Evolutionary conservation across 345 rosid species (phyloP), one percentile per base, ranked within the genome.

Genomic region (Raphanus sativus): DNA sequence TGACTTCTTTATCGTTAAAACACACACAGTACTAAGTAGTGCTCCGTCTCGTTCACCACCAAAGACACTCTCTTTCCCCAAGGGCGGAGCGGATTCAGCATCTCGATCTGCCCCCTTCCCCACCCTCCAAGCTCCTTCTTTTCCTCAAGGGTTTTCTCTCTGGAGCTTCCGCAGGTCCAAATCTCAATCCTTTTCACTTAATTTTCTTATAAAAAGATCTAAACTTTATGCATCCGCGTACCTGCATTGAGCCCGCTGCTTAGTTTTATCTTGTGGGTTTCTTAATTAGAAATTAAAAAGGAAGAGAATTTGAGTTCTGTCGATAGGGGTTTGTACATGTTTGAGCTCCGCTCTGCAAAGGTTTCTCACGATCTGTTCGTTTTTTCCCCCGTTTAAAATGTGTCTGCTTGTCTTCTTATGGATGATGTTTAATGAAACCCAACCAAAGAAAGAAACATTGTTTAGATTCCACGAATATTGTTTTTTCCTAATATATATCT

Each of bases 1-100:
- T 2, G 58, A 33, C 52, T 48, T 48, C 62, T 78, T 67, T 61
- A 52, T 73, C 69, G 77, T 78, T 74, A 62, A 67, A 79, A 79
- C 70, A 6, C 38, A 69, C 75, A 55, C 54, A 0, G 11, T 33
- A 33, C 21, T 1, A 2, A 48, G 55, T 56, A 76, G 74, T 45
- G 75, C 52, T 58, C 55, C 48, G 65, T 55, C 78, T 74, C 65
- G 17, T 73, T 78, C 67, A 56, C 67, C 55, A 15, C 4, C 79
- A 64, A 69, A 74, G 82, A 74, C 78, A 8, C 62, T 74, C 78
- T 79, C 79, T 69, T 79, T 79, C 70, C 78, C 70, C 74, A 54
- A 79, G 52, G 45, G 70, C 70, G 78, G 67, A 60, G 74, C 55
- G 55, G 55, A 48, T 54, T 74, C 78, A 74, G 62, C 77, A 24